Evolutionary conservation across 805 yeast genomes (phyloP).

Genomic region (Candida chilensis): DNA sequence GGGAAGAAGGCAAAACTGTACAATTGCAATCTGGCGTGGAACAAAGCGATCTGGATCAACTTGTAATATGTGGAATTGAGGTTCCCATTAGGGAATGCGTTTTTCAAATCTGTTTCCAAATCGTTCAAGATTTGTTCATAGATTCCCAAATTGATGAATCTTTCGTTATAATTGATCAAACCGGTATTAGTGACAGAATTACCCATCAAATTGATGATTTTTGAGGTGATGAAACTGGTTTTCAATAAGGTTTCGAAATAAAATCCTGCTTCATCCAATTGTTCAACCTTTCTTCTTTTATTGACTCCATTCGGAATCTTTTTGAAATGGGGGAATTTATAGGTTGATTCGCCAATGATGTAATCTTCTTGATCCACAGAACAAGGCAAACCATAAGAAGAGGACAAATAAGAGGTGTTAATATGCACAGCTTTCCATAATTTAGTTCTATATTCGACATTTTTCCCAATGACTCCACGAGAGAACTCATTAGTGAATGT

Average conservation of each 20-base stretch:
- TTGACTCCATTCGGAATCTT: too few species aligned
- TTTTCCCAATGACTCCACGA: slow-evolving; percentile 22
- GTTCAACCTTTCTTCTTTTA: too few species aligned
- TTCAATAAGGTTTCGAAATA: slow-evolving; percentile 21
- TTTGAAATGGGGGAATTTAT: too few species aligned
- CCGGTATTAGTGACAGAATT: slow-evolving; percentile 3
- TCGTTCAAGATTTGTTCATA: slow-evolving; percentile 28
- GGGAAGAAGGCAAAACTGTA: slow-evolving; percentile 22
- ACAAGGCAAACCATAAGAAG: slow-evolving; percentile 24
- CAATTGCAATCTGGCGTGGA: slow-evolving; percentile 26
- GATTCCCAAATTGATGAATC: slow-evolving; percentile 26
- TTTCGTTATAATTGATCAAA: slow-evolving; percentile 8
- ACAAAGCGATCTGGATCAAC: slow-evolving; percentile 20
- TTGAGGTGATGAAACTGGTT: slow-evolving; percentile 17
- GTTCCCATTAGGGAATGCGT: slow-evolving; percentile 4
- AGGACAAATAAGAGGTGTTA: slow-evolving; percentile 33
- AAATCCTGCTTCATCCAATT: slow-evolving; percentile 16
- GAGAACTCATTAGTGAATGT: slow-evolving; percentile 31
- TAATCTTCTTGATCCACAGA: slow-evolving; percentile 11
- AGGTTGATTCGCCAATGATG: too few species aligned
- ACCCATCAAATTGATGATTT: slow-evolving; percentile 20
- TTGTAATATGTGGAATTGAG: slow-evolving; percentile 10
- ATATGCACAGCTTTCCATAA: slow-evolving; percentile 31
- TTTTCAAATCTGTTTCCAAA: too few species aligned
- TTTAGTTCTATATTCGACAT: slow-evolving; percentile 23